phyloP scores from a whole-genome alignment of 176 grass and related monocot species.

The Avena eriantha region DNA sequence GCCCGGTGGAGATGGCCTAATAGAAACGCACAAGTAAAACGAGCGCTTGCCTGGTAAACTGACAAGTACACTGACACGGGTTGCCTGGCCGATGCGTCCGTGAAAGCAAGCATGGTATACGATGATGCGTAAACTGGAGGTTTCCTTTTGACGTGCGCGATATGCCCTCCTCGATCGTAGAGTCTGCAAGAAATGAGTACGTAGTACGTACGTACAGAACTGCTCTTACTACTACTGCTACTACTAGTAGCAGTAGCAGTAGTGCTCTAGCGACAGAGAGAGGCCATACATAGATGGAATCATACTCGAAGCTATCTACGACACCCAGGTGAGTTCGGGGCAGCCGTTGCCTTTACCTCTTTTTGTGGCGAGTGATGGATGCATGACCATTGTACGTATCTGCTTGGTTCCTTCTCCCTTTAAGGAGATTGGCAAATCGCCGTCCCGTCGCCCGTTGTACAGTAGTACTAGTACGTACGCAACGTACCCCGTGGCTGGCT shows the following conservation, averaged over 20 bases:
- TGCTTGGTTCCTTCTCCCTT: constrained; percentile 18
- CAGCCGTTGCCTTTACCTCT: background rate
- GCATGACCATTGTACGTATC: constrained; percentile 22
- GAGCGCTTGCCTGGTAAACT: too few species aligned
- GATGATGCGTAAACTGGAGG: constrained; percentile 18
- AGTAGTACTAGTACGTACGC: background rate
- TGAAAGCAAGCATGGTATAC: background rate
- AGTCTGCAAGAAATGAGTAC: background rate
- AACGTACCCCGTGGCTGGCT: background rate
- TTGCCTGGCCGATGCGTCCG: too few species aligned
- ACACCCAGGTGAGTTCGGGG: constrained; percentile 8
- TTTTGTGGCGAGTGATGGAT: constrained; percentile 26
- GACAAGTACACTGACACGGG: too few species aligned
- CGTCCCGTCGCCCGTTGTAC: constrained; percentile 26
- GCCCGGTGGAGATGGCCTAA: too few species aligned
- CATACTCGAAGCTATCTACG: constrained; percentile 5
- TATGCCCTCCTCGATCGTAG: background rate
- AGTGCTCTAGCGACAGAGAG: background rate
- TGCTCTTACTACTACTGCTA: background rate
- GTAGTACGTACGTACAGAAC: background rate
- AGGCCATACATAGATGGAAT: constrained; percentile 14
- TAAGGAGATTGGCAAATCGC: constrained; percentile 15
- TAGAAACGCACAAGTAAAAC: too few species aligned
- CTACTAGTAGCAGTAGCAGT: background rate
- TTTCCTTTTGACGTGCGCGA: background rate